Base-by-base conservation (phyloP, 129 eudicot genomes). In the Scalesia atractyloides region DNA sequence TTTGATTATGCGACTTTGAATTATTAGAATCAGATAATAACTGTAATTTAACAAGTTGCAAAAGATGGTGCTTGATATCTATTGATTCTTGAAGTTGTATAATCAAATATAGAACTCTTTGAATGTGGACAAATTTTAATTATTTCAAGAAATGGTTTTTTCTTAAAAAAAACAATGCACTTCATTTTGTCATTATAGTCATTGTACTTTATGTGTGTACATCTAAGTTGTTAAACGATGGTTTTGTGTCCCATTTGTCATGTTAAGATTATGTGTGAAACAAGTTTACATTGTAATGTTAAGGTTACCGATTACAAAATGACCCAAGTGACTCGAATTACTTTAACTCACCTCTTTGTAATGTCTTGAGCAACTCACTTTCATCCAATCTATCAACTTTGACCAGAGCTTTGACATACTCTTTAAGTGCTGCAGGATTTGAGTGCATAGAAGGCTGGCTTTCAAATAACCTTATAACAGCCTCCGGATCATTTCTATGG, bases 341-440 rank as follows among this genome's bases (percentile, higher is more conserved):
- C 50, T 26, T 17, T 30, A 50, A 64, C 87, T 62, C 74, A 80
- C 98, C 98, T 88, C 90, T 88, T 61, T 94, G 98, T 81, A 94
- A 73, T 64, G 96, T 88, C 73, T 74, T 82, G 15, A 94, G 86
- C 86, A 94, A 74, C 87, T 90, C 97, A 53, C 97, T 90, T 73
- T 84, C 91, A 60, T 94, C 96, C 80, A 94, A 81, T 82, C 88
- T 78, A 81, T 88, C 93, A 81, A 84, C 89, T 86, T 87, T 86
- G 74, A 94, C 91, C 75, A 94, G 62, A 14, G 97, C 98, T 81
- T 84, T 94, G 76, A 94, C 96, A 73, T 94, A 94, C 75, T 94
- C 98, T 37, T 89, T 80, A 65, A 94, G 77, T 70, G 98, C 98
- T 47, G 93, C 59, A 41, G 96, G 85, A 54, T 82, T 86, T 30